Base-by-base conservation (phyloP, 768 basidiomycete species). In the Cantharellus anzutake region DNA sequence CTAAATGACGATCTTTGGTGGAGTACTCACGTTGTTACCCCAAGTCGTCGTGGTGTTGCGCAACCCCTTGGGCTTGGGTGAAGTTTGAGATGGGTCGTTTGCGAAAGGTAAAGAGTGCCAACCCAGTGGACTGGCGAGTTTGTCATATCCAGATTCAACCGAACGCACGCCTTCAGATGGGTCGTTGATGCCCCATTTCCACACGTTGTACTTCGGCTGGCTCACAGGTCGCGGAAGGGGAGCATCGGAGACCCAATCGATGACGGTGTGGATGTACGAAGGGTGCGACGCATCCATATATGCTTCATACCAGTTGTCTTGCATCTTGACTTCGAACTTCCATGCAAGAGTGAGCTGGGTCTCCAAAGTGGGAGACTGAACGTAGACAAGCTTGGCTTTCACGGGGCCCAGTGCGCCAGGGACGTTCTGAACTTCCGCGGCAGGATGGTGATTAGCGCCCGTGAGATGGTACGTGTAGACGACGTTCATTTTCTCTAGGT, bases 291-390 rank as follows among this genome's bases (percentile, higher is more conserved):
- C 81, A 5, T 86, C 82, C 50, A 99, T 83, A 29, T 87, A 78
- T 2, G 90, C 80, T 70, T 97, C 91, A 65, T 98, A 98, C 89
- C 89, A 94, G 71, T 92, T 97, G 72, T 96, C 83, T 67, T 82
- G 68, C 85, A 94, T 89, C 76, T 91, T 85, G 51, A 94, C 84
- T 68, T 92, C 89, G 66, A 92, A 85, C 81, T 82, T 84, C 87
- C 86, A 97, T 3, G 89, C 89, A 62, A 89, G 79, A 66, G 78
- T 75, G 44, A 94, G 76, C 38, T 77, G 74, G 5, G 78, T 58
- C 42, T 76, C 40, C 77, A 16, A 38, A 34, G 37, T 59, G 52
- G 89, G 87, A 5, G 91, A 81, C 67, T 93, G 88, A 20, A 87
- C 74, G 68, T 90, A 93, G 0, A 83, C 84, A 60, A 92, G 70